Percentiles rank a stretch among this genome's conserved stretches.
phyloP scores from a whole-genome alignment of 176 grass and related monocot species.

The Avena atlantica region DNA sequence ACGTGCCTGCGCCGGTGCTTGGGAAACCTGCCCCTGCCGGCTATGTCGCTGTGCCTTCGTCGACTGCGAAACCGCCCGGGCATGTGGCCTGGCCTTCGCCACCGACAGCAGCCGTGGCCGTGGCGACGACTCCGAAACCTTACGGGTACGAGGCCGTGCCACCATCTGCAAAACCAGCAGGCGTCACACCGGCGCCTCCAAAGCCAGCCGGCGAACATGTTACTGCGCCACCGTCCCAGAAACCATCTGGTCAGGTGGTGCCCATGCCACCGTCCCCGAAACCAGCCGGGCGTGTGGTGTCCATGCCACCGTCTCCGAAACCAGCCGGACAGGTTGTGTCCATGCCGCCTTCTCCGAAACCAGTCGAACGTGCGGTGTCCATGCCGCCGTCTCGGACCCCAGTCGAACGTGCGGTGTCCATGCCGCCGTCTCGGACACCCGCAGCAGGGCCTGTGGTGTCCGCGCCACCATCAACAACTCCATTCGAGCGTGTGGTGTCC shows the following conservation, averaged over 20 bases:
- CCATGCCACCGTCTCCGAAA: background rate
- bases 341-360: background rate
- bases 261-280: background rate
- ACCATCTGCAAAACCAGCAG: background rate
- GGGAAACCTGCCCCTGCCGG: background rate
- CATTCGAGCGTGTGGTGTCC: background rate
- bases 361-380: background rate
- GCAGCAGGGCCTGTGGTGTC: background rate
- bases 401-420: background rate
- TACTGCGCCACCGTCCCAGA: background rate
- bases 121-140: background rate
- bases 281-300: background rate
- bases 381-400: background rate
- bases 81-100: background rate
- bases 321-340: background rate
- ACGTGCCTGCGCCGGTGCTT: background rate
- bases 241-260: background rate
- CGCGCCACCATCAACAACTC: background rate
- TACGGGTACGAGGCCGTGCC: background rate
- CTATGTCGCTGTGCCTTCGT: background rate
- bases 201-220: background rate
- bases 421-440: background rate
- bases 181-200: background rate
- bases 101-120: background rate
- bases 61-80: background rate